Conservation (phyloP, 331 rosid species). For the Quercus lobata region DNA sequence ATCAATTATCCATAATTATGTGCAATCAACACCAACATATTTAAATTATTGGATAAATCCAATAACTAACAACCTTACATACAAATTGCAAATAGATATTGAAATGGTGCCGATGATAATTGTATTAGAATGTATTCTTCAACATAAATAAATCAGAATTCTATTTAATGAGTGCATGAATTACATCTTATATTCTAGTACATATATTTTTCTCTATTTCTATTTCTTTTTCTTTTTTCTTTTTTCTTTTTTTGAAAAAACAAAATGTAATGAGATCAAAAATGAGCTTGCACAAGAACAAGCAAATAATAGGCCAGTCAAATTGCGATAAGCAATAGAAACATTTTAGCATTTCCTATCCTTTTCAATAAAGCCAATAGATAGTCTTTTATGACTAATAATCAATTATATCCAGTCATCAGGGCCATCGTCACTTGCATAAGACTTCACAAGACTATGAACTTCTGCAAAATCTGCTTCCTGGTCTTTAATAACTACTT, state of each 20-base stretch:
- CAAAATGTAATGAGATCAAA: too few relatives aligned
- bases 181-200: too few relatives aligned
- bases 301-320: too few relatives aligned
- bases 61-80: not conserved
- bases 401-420: conserved; percentile 36
- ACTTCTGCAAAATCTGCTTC: conserved; percentile 28
- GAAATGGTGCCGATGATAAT: not conserved
- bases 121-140: too few relatives aligned
- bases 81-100: not conserved
- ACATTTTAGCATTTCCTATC: too few relatives aligned
- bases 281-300: too few relatives aligned
- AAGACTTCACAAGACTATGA: conserved; percentile 44
- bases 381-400: conserved; percentile 2
- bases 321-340: too few relatives aligned
- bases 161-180: too few relatives aligned
- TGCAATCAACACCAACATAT: not conserved
- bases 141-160: too few relatives aligned
- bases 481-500: conserved; percentile 23
- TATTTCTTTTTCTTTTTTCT: too few relatives aligned
- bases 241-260: too few relatives aligned
- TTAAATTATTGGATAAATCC: not conserved
- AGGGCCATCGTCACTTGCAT: conserved; percentile 40
- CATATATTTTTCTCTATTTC: too few relatives aligned
- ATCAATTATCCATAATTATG: not conserved
- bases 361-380: not conserved